phyloP scores from a whole-genome alignment of 2,329 filamentous ascomycete species.

The Fusarium sp. region DNA sequence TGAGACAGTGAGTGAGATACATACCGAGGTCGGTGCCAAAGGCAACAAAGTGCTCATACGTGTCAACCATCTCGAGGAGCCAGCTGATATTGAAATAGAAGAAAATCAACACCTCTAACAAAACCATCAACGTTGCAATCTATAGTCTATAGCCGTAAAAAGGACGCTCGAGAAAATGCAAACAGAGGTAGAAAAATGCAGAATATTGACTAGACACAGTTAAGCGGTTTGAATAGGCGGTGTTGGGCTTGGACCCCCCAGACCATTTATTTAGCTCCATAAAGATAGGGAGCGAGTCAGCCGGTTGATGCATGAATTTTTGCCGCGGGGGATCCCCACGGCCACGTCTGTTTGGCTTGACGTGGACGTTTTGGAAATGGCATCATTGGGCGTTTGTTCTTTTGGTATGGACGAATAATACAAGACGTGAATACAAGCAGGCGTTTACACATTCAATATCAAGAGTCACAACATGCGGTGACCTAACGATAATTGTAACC shows the following conservation, averaged over 20 bases:
- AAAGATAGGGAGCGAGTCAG: constrained; percentile 1
- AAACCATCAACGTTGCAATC: background rate
- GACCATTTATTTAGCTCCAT: constrained; percentile 5
- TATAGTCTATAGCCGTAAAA: background rate
- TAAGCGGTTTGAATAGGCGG: constrained; percentile 38
- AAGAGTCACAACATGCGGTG: background rate
- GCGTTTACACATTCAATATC: background rate
- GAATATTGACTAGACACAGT: constrained; percentile 23
- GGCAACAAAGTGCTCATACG: constrained; percentile 52
- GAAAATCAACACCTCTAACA: background rate
- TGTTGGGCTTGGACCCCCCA: constrained; percentile 16
- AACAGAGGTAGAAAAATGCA: constrained; percentile 16
- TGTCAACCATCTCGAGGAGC: constrained; percentile 40
- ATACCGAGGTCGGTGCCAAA: constrained; percentile 62
- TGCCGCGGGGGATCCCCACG: constrained; percentile 11
- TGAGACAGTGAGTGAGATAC: constrained; percentile 18
- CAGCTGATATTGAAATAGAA: background rate
- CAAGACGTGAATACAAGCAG: background rate
- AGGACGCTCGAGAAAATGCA: constrained; percentile 7
- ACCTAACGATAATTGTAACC: background rate
- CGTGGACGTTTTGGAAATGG: background rate
- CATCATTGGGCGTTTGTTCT: background rate
- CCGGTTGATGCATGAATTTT: constrained; percentile 12
- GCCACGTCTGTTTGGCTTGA: constrained; percentile 8
- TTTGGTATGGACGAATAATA: background rate